Base-by-base conservation (phyloP, 768 basidiomycete genomes). In the Rhodotorula toruloides region DNA sequence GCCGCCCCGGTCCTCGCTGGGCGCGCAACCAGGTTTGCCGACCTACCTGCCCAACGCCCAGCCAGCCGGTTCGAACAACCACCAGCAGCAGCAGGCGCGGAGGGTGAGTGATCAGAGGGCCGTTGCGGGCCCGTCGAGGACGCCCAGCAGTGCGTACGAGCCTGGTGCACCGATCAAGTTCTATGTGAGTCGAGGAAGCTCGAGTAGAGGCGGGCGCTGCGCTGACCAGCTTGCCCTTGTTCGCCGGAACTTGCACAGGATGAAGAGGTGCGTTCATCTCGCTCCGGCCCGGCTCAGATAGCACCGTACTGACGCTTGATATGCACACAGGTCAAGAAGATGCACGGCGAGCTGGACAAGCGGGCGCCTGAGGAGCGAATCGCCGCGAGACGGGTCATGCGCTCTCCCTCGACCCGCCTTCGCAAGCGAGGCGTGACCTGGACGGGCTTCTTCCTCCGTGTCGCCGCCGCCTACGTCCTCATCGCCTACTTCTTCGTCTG, bases 401-500 rank as follows among this genome's bases (percentile, higher is more conserved):
- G 61, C 14, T 12, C 31, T 32, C 47, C 47, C 9, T 8, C 58
- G 21, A 37, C 42, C 19, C 57, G 53, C 2, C 58, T 21, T 16
- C 53, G 47, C 22, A n/a, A 40, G 31, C 12, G 29, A 5, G 58
- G 70, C 29, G 34, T 67, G 1, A 54, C 65, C 29, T 4, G 65
- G 9, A 54, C 47, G 2, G 71, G 67, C 25, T 72, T 72, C 67
- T 17, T 65, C 49, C 11, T 42, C 12, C 59, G 71, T 27, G 71
- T 68, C 49, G 63, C 44, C 17, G 0, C 62, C n/a, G 44, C 68
- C 57, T 72, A 72, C 64, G 13, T 72, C 61, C 27, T 47, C n/a
- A 68, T 72, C 63, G 71, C 63, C 60, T 65, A 62, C 61, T 59
- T 65, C 61, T 29, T 72, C 60, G 63, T 62, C 47, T 72, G 67